Evolutionary conservation across 257 asterid species (phyloP), one percentile per base, ranked within the genome.

Genomic region (Solanum piurae): DNA sequence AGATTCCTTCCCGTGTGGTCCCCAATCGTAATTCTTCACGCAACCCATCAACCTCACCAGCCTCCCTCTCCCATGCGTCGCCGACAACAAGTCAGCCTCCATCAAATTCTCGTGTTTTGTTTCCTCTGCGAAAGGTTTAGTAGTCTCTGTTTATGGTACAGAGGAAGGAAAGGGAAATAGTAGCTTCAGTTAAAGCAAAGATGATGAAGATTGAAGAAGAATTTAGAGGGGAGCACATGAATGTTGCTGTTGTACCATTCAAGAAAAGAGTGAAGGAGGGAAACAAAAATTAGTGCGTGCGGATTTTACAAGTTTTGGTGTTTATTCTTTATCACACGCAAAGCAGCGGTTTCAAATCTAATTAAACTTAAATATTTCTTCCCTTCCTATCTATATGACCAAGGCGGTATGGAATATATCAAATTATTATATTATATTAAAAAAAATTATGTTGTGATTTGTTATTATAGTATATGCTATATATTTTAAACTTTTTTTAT

Each of bases 21-120:
- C 98, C 97, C 98, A 95, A 89, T 91, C 98, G 52, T 95, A 96
- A 84, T 92, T 93, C 92, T 93, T 92, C 5, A 95, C 96, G 2
- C 95, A 88, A 79, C 98, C 95, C 83, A 88, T 89, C 83, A 96
- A 89, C 90, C 90, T 92, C 46, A 95, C 88, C 3, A 92, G 79
- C 69, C 62, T 62, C 46, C 89, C 92, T 36, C 33, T 71, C n/a
- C 77, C 77, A 0, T 68, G 21, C 74, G 1, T 27, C 20, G 20
- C 73, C 34, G 73, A 66, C 73, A 66, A 66, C 36, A 66, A 66
- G 21, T 66, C 74, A 66, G 20, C 37, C 49, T 36, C 83, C 9
- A 75, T 44, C 31, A 29, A 29, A 29, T 29, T 14, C 62, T 52
- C n/a, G 9, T 16, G 23, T 55, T 9, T 23, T 23, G 31, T 23